Evolutionary conservation across 164 flowering plant genomes (phyloP), one percentile per base, ranked within the genome.

Genomic region (Tinospora cordifolia): DNA sequence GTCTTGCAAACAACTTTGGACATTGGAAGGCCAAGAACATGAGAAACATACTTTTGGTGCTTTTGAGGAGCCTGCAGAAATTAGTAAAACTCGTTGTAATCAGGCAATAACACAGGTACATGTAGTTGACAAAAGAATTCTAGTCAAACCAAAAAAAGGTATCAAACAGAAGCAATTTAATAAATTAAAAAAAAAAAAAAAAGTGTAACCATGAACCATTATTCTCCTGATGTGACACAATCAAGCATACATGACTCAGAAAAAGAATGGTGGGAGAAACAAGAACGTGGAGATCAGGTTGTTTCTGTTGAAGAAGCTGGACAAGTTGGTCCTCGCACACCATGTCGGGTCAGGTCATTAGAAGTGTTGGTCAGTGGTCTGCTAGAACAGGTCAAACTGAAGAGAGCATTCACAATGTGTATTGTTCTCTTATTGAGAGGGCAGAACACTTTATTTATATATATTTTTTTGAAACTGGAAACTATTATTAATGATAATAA

Each of bases 281-380:
- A 88, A 76, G 98, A 92, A 68, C 80, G 96, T 57, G 88, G 90
- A 49, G 74, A 78, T 81, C 89, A 79, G 72, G 90, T 81, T 73
- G 79, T 77, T 79, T 78, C 84, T 72, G 68, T 79, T 2, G 88
- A 85, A 78, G 97, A 88, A 80, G 75, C 82, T 76, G 93, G 94
- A 72, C 94, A 90, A 84, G 96, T 90, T 75, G 98, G 99, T 74
- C 98, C 98, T 25, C 79, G 96, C 73, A 76, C 82, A 57, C 72
- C 93, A 63, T 95, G 99, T 71, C 88, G 82, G 39, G 99, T 76
- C 83, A 92, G 99, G 81, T 95, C 57, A 79, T 95, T 69, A 84
- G 99, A 79, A 95, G 99, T 78, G 98, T 92, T 65, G 88, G 98
- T 73, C 99, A 88, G 70, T 95, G 99, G 99, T 95, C 99, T 77